These are phyloP conservation scores for Solanum microdontum DNA, from an alignment of 257 asterid species.

Conservation along the genomic window DNA sequence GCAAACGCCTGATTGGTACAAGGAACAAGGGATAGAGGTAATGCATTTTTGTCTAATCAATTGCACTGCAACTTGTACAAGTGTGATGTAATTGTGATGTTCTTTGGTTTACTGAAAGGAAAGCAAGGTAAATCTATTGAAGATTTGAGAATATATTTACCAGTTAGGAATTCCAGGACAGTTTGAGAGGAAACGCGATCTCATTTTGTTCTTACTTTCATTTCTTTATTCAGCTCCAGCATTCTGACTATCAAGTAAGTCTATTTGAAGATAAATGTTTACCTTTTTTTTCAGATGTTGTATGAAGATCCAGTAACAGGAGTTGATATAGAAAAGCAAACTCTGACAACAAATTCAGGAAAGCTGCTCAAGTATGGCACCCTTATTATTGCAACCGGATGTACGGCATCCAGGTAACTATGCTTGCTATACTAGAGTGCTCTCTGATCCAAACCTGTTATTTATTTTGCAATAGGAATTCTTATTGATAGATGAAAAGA, in stretches of 20 bases:
- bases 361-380: conserved; percentile 39
- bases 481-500: background rate
- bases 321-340: conserved; percentile 30
- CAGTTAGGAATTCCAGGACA: background rate
- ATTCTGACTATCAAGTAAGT: background rate
- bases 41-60: background rate
- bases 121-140: background rate
- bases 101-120: background rate
- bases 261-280: background rate
- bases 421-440: background rate
- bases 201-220: background rate
- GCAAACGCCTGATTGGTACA: conserved; percentile 99
- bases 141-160: background rate
- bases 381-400: conserved; percentile 39
- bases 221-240: background rate
- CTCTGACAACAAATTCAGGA: conserved; percentile 33
- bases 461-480: background rate
- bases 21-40: conserved; percentile 96
- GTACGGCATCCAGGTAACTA: conserved; percentile 29
- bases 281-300: conserved; percentile 14
- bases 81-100: background rate
- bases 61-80: background rate
- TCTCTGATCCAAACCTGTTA: background rate
- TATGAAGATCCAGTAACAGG: conserved; percentile 40
- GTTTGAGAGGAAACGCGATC: background rate